Conservation (phyloP, 768 basidiomycete genomes). For the Mrakia frigida region DNA sequence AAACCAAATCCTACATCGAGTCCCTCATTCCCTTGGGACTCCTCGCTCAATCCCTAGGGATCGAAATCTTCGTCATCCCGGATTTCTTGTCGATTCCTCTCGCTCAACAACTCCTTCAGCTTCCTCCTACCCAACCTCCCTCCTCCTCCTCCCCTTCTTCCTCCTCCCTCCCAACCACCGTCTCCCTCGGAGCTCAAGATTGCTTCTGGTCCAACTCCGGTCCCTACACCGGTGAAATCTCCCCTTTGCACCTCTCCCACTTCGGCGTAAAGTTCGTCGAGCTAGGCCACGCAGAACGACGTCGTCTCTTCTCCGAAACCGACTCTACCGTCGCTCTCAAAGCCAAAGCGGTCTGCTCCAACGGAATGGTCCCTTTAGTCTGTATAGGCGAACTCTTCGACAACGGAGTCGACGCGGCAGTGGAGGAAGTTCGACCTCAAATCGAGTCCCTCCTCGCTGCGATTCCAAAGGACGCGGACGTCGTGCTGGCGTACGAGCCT, state of each 20-base stretch:
- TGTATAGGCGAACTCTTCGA: conserved; percentile 33
- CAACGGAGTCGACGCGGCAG: conserved; percentile 11
- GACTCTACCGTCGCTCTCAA: conserved; percentile 26
- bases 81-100: conserved; percentile 32
- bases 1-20: conserved; percentile 15
- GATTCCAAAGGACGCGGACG: not conserved
- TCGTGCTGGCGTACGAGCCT: conserved; percentile 35
- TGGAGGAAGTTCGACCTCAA: conserved; percentile 23
- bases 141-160: not conserved
- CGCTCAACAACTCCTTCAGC: not conserved
- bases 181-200: conserved; percentile 32
- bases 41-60: conserved; percentile 4
- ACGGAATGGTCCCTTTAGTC: conserved; percentile 29
- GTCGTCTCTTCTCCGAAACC: conserved; percentile 28
- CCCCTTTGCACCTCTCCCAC: conserved; percentile 18
- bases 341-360: conserved; percentile 1
- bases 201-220: conserved; percentile 28
- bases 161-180: not conserved
- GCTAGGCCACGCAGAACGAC: conserved; percentile 34
- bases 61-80: conserved; percentile 32
- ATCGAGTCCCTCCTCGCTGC: conserved; percentile 17
- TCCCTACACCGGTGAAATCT: conserved; percentile 33
- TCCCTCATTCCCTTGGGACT: conserved; percentile 23
- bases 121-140: not conserved
- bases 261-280: conserved; percentile 31